Conservation (phyloP, 1,284 basidiomycete species). For the Limonomyces culmigenus region DNA sequence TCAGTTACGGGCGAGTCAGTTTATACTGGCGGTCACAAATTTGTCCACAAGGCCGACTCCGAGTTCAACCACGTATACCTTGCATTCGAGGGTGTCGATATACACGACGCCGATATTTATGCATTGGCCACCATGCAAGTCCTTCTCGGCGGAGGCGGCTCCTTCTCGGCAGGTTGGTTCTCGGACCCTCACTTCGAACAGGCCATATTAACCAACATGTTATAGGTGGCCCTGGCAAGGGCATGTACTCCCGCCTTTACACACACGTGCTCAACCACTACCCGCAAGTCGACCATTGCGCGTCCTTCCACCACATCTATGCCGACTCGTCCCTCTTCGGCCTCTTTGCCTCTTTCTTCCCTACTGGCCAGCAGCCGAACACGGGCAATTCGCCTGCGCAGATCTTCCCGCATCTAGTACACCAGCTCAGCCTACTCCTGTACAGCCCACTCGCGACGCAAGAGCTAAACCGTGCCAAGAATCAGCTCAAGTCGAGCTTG, state of each 20-base stretch:
- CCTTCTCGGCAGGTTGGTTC: constrained; percentile 74
- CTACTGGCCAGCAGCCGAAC: constrained; percentile 32
- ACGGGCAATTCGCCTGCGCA: constrained; percentile 47
- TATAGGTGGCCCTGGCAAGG: constrained; percentile 87
- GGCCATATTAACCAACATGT: constrained; percentile 8
- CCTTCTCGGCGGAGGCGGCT: constrained; percentile 87
- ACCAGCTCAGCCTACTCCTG: constrained; percentile 64
- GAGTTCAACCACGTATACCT: constrained; percentile 93
- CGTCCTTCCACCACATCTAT: constrained; percentile 98
- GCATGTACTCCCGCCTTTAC: constrained; percentile 96
- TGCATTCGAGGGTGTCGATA: constrained; percentile 84
- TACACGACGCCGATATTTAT: constrained; percentile 90
- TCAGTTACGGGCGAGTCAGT: no score
- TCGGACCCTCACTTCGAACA: background rate
- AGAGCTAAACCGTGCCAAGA: constrained; percentile 83
- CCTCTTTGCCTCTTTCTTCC: constrained; percentile 81
- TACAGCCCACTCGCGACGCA: constrained; percentile 45
- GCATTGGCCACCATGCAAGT: constrained; percentile 91
- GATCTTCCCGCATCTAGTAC: constrained; percentile 74
- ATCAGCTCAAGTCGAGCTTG: constrained; percentile 86
- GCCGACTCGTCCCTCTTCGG: constrained; percentile 91
- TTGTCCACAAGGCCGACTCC: constrained; percentile 48
- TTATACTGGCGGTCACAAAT: constrained; percentile 79
- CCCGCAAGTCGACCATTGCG: constrained; percentile 89
- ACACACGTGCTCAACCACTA: constrained; percentile 95